These are phyloP conservation scores for Rhamnella rubrinervis DNA, from an alignment of 331 rosid genomes.

Conservation along the genomic window DNA sequence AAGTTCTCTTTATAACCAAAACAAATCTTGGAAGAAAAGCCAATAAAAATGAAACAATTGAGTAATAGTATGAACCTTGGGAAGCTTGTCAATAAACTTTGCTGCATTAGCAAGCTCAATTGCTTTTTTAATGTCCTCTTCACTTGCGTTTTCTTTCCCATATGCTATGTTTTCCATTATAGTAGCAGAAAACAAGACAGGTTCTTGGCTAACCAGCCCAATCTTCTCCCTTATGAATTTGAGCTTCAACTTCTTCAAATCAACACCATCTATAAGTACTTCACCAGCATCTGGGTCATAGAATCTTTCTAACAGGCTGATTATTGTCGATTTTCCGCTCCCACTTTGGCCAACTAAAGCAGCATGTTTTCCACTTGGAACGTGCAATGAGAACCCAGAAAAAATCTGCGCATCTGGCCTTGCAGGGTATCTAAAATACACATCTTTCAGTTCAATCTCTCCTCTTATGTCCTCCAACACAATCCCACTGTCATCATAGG, in stretches of 20 bases:
- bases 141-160: slow-evolving; percentile 35
- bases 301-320: slow-evolving; percentile 38
- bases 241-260: slow-evolving; percentile 26
- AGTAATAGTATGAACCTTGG: slow-evolving; percentile 32
- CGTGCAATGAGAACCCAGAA: slow-evolving; percentile 31
- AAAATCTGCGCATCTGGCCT: slow-evolving; percentile 33
- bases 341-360: slow-evolving; percentile 48
- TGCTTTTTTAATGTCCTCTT: slow-evolving; percentile 41
- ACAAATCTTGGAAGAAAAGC: not conserved
- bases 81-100: slow-evolving; percentile 52
- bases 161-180: slow-evolving; percentile 32
- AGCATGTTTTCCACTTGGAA: slow-evolving; percentile 31
- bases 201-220: slow-evolving; percentile 47
- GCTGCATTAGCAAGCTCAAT: slow-evolving; percentile 46
- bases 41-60: not conserved
- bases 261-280: slow-evolving; percentile 35
- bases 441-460: slow-evolving; percentile 29
- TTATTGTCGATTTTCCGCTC: slow-evolving; percentile 40
- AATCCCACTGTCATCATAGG: slow-evolving; percentile 29
- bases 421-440: slow-evolving; percentile 35
- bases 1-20: not conserved
- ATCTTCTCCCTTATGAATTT: slow-evolving; percentile 35
- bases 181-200: slow-evolving; percentile 31
- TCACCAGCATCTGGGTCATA: slow-evolving; percentile 42
- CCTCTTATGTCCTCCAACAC: slow-evolving; percentile 31